A percentile compares a stretch with the other conserved stretches of the same genome.
Evolutionary conservation across 1,284 basidiomycete species (phyloP).

Genomic region (Puccinia coronata): DNA sequence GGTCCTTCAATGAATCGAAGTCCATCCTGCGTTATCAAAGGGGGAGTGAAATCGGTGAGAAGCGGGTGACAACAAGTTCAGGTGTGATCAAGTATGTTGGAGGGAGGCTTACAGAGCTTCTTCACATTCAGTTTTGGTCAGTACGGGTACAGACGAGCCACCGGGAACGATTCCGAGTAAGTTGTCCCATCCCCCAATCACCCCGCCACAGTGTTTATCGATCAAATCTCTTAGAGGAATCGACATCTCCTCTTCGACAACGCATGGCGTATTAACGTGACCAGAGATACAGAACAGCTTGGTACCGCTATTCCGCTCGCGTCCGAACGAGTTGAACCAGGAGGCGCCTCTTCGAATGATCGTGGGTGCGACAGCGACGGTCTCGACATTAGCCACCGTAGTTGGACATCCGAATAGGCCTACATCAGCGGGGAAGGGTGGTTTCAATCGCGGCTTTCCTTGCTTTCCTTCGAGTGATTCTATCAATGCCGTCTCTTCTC

Average conservation of each 20-base stretch:
- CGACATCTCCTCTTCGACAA: conserved; percentile 98
- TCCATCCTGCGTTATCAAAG: conserved; percentile 72
- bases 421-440: conserved; percentile 98
- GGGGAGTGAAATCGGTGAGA: conserved; percentile 28
- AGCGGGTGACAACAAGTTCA: background rate
- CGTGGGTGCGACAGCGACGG: conserved; percentile 93
- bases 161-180: conserved; percentile 91
- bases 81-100: background rate
- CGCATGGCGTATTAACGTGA: conserved; percentile 97
- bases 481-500: conserved; percentile 96
- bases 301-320: conserved; percentile 90
- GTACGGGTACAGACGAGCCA: conserved; percentile 90
- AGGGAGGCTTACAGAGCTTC: conserved; percentile 73
- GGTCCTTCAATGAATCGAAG: conserved; percentile 95
- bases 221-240: conserved; percentile 90
- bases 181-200: conserved; percentile 94
- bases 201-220: conserved; percentile 95
- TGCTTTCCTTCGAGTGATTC: conserved; percentile 96
- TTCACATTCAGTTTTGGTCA: conserved; percentile 76
- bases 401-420: conserved; percentile 95
- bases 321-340: conserved; percentile 94
- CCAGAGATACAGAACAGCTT: conserved; percentile 95
- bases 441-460: conserved; percentile 95
- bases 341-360: conserved; percentile 84
- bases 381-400: conserved; percentile 98